Evolutionary conservation across 2,329 filamentous ascomycete genomes (phyloP).

Genomic region (Neopestalotiopsis rosae): DNA sequence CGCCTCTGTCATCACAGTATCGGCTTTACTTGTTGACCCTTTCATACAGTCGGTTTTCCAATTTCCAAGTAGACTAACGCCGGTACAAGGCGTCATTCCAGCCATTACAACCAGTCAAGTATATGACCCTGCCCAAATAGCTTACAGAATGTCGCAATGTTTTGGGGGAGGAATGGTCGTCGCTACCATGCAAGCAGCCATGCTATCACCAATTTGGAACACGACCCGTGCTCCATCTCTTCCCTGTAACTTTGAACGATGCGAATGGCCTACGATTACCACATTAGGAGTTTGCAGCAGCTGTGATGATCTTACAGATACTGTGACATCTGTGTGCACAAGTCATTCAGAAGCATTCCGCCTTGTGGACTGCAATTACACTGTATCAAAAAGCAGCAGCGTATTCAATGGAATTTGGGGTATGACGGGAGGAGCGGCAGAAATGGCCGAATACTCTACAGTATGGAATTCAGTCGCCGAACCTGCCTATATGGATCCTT

Average conservation of each 20-base stretch:
- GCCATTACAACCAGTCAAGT: not conserved
- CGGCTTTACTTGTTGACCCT: not conserved
- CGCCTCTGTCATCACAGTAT: not conserved
- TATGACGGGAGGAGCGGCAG: not conserved
- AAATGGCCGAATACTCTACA: not conserved
- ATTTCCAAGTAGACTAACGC: not conserved
- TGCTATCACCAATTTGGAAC: not conserved
- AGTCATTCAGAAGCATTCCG: accelerated
- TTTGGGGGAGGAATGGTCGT: not conserved
- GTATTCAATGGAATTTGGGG: not conserved
- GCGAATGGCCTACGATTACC: not conserved
- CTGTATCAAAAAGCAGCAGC: not conserved
- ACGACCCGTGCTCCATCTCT: not conserved
- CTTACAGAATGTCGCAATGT: not conserved
- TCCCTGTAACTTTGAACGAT: not conserved
- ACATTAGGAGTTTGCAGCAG: not conserved
- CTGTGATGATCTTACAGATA: not conserved
- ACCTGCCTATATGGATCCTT: not conserved
- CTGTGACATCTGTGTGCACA: not conserved
- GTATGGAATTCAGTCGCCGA: not conserved
- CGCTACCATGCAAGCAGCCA: not conserved
- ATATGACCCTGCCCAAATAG: not conserved
- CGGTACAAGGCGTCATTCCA: not conserved
- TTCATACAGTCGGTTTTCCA: not conserved
- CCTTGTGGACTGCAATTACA: not conserved